These are phyloP conservation scores for Eutrema yunnanense DNA, from an alignment of 345 rosid genomes.

Conservation along the genomic window DNA sequence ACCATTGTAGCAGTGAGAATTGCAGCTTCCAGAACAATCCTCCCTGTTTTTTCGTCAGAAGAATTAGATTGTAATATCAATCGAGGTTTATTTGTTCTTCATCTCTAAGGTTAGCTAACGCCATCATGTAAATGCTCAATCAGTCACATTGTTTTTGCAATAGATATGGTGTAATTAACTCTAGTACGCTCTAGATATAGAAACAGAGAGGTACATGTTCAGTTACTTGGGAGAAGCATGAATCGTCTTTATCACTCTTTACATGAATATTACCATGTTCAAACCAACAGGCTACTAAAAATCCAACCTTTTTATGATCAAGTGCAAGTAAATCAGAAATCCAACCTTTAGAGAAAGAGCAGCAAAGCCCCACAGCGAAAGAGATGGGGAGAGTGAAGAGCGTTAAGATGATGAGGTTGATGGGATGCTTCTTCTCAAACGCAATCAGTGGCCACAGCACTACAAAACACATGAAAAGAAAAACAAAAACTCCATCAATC, in stretches of 20 bases:
- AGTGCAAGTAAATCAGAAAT: no score
- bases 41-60: slow-evolving; percentile 31
- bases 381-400: slow-evolving; percentile 49
- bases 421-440: slow-evolving; percentile 48
- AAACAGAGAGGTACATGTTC: no score
- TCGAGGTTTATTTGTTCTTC: neutral
- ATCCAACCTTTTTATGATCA: no score
- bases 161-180: neutral
- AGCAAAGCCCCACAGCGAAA: slow-evolving; percentile 46
- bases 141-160: neutral
- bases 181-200: no score
- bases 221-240: no score
- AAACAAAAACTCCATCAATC: neutral
- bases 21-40: slow-evolving; percentile 49
- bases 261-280: no score
- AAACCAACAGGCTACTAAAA: no score
- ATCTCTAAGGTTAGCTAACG: neutral
- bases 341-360: neutral
- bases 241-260: no score
- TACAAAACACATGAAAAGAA: slow-evolving; percentile 19
- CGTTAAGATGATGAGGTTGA: slow-evolving; percentile 43
- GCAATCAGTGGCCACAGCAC: slow-evolving; percentile 43
- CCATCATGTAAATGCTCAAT: neutral
- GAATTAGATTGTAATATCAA: neutral
- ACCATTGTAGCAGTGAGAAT: slow-evolving; percentile 50